A percentile compares a stretch with the other conserved stretches of the same genome.
Evolutionary conservation across 129 eudicot species (phyloP).

Genomic region (Calendula officinalis): DNA sequence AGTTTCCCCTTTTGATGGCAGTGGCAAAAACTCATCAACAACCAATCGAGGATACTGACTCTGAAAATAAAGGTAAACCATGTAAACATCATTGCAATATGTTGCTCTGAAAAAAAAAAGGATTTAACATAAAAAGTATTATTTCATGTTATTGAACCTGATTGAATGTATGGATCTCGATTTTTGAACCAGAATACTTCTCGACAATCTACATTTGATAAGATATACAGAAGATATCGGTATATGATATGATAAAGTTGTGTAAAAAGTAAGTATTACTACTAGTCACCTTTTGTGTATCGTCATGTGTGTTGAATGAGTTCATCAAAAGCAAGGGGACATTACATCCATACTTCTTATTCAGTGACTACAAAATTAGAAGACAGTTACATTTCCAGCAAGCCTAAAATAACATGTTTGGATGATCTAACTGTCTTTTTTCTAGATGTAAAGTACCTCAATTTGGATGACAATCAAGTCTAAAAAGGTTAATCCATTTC

Average conservation of each 20-base stretch:
- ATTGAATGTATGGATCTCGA: slow-evolving; percentile 89
- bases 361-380: slow-evolving; percentile 57
- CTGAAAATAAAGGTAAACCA: slow-evolving; percentile 34
- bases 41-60: slow-evolving; percentile 96
- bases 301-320: slow-evolving; percentile 99
- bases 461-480: slow-evolving; percentile 92
- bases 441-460: slow-evolving; percentile 59
- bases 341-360: slow-evolving; percentile 84
- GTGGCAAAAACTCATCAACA: slow-evolving; percentile 75
- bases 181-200: slow-evolving; percentile 66
- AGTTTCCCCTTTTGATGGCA: slow-evolving; percentile 75
- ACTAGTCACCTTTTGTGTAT: slow-evolving; percentile 74
- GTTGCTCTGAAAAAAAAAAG: slow-evolving; percentile 10
- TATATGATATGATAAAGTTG: neutral
- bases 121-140: slow-evolving; percentile 2
- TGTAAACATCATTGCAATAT: slow-evolving; percentile 23
- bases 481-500: slow-evolving; percentile 85
- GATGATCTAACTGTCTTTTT: neutral
- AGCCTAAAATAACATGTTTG: slow-evolving; percentile 1
- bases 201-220: slow-evolving; percentile 64
- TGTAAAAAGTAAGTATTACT: slow-evolving; percentile 1
- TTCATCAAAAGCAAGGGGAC: slow-evolving; percentile 95
- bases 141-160: slow-evolving; percentile 50
- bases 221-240: slow-evolving; percentile 10
- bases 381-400: slow-evolving; percentile 17